Conservation (phyloP, 2,329 filamentous ascomycete species). For the Meredithiella fracta region DNA sequence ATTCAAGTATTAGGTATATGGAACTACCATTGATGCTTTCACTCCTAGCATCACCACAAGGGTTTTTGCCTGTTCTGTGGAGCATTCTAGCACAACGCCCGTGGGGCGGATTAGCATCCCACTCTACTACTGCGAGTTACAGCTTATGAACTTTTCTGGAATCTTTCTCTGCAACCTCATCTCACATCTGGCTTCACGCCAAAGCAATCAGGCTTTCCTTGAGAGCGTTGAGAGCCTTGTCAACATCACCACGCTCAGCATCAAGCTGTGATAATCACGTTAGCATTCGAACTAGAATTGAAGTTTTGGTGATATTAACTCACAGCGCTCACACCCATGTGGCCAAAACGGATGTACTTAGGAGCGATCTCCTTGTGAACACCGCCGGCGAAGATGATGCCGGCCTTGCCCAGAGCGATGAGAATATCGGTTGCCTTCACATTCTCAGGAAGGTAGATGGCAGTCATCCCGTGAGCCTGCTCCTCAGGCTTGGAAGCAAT, state of each 20-base stretch:
- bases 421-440: slow-evolving; percentile 68
- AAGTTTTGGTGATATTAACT: slow-evolving; percentile 21
- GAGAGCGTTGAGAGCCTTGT: slow-evolving; percentile 65
- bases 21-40: not conserved
- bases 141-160: slow-evolving; percentile 1
- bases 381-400: slow-evolving; percentile 86
- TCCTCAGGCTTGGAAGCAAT: slow-evolving; percentile 72
- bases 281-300: slow-evolving; percentile 16
- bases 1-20: not conserved
- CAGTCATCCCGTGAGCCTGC: slow-evolving; percentile 95
- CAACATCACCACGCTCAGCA: slow-evolving; percentile 61
- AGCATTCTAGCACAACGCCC: not conserved
- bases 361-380: slow-evolving; percentile 89
- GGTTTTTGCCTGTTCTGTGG: slow-evolving; percentile 1
- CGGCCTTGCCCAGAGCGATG: slow-evolving; percentile 68
- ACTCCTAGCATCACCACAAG: not conserved
- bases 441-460: slow-evolving; percentile 81
- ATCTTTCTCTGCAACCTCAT: not conserved
- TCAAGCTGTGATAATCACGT: slow-evolving; percentile 39
- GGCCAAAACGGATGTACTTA: slow-evolving; percentile 89
- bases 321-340: slow-evolving; percentile 89
- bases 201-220: slow-evolving; percentile 59
- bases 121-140: not conserved
- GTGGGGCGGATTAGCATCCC: not conserved
- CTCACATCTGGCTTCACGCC: slow-evolving; percentile 9